A percentile compares a stretch with the other conserved stretches of the same genome.
Evolutionary conservation across 768 basidiomycete species (phyloP).

Genomic region (Hypholoma fasciculare): DNA sequence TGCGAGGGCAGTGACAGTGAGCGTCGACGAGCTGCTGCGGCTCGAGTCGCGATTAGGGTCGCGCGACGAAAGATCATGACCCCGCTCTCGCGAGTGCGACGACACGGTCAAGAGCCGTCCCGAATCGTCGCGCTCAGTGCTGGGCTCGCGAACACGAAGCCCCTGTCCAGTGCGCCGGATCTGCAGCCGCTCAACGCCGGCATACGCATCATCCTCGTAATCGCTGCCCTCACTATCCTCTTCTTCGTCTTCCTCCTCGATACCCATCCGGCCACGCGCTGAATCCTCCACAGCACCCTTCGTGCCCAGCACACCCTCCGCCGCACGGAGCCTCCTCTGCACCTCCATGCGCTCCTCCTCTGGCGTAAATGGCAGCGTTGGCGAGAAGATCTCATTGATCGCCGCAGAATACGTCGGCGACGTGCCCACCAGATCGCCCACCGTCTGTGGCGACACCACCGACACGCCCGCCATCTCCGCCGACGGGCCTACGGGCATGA

Average conservation of each 20-base stretch:
- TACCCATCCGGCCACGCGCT: not conserved
- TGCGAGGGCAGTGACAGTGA: constrained; percentile 43
- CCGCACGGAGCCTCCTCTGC: constrained; percentile 17
- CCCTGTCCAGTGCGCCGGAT: not conserved
- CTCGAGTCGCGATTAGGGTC: constrained; percentile 43
- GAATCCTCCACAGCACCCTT: not conserved
- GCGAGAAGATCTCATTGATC: constrained; percentile 22
- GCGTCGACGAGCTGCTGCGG: constrained; percentile 45
- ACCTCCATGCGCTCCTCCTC: constrained; percentile 19
- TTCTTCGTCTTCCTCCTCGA: constrained; percentile 14
- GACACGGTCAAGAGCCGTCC: not conserved
- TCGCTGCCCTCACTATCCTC: constrained; percentile 9
- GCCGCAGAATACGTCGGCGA: constrained; percentile 26
- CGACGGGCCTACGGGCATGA: not conserved
- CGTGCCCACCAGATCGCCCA: constrained; percentile 25
- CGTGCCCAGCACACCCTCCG: constrained; percentile 10
- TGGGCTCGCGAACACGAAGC: not conserved
- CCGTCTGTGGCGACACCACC: constrained; percentile 8
- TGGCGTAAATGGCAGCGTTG: constrained; percentile 23
- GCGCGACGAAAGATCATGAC: not conserved
- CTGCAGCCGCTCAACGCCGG: not conserved
- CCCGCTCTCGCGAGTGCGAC: not conserved
- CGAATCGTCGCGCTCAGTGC: not conserved
- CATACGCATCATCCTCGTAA: constrained; percentile 11
- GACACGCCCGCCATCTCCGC: not conserved